Conservation (phyloP, 352 stramenopile genomes). For the Phytophthora cryptogea region DNA sequence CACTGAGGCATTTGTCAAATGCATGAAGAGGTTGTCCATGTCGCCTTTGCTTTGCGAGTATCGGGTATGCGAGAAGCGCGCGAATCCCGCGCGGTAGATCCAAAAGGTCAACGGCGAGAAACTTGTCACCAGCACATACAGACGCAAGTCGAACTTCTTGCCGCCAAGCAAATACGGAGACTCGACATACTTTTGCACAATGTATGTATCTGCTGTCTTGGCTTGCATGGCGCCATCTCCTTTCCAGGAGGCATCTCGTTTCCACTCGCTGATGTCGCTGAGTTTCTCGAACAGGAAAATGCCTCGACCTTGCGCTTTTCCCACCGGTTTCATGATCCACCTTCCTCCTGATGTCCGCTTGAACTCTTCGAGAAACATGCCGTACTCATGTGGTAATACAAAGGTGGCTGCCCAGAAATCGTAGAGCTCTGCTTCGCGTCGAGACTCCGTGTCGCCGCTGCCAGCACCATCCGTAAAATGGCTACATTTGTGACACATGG, state of each 20-base stretch:
- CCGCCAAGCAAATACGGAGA: constrained; percentile 81
- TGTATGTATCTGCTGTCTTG: constrained; percentile 61
- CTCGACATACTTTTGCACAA: constrained; percentile 86
- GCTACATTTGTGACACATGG: constrained; percentile 19
- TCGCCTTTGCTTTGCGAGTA: constrained; percentile 73
- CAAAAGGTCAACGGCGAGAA: constrained; percentile 87
- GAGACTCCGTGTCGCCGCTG: constrained; percentile 37
- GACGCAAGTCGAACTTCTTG: constrained; percentile 90
- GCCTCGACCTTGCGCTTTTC: constrained; percentile 68
- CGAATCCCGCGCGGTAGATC: constrained; percentile 86
- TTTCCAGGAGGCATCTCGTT: constrained; percentile 71
- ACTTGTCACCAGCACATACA: constrained; percentile 90
- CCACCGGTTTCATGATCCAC: constrained; percentile 96
- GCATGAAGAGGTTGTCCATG: constrained; percentile 71
- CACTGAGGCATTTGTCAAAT: constrained; percentile 78
- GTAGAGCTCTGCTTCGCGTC: constrained; percentile 51
- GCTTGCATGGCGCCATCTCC: constrained; percentile 36
- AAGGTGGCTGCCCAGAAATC: constrained; percentile 79
- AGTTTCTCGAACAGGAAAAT: constrained; percentile 92
- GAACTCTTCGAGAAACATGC: constrained; percentile 75
- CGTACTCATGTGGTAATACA: constrained; percentile 90
- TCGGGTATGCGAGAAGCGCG: constrained; percentile 78
- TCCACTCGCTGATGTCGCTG: constrained; percentile 89
- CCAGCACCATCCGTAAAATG: constrained; percentile 7
- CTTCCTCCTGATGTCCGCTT: constrained; percentile 61